These are phyloP conservation scores for Paramecium sonneborni DNA, from an alignment of 73 alveolate species.

Conservation along the genomic window DNA sequence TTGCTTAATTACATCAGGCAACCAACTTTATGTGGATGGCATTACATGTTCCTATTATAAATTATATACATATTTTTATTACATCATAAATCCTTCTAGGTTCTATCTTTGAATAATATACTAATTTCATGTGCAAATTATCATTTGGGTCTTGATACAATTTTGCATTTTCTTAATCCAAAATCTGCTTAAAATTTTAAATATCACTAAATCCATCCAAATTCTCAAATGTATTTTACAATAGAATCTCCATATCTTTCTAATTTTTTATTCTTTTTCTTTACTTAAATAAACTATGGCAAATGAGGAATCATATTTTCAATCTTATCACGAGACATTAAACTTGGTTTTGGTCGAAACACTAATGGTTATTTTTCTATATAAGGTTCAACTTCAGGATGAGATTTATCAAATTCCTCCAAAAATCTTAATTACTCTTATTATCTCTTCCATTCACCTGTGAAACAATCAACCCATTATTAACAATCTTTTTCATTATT, in stretches of 20 bases:
- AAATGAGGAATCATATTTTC: neutral
- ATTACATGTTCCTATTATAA: neutral
- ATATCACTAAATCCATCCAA: slow-evolving; percentile 12
- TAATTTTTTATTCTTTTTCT: neutral
- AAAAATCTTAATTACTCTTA: neutral
- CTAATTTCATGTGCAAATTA: neutral
- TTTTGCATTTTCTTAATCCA: neutral
- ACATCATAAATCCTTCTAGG: neutral
- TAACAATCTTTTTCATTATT: neutral
- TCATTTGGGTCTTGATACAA: neutral
- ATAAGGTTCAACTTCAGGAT: neutral
- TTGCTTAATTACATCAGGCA: neutral
- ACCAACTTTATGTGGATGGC: neutral
- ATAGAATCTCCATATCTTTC: neutral
- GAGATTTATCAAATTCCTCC: neutral
- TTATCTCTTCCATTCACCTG: neutral
- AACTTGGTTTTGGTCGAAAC: neutral
- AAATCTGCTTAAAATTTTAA: neutral
- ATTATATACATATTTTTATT: neutral
- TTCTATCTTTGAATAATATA: neutral
- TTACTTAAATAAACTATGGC: neutral
- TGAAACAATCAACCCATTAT: neutral
- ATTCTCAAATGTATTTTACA: neutral
- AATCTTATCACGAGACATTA: neutral
- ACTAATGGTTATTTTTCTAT: neutral